These are phyloP conservation scores for Aureobasidium sp. DNA, from an alignment of 2,329 filamentous ascomycete genomes.

Conservation along the genomic window DNA sequence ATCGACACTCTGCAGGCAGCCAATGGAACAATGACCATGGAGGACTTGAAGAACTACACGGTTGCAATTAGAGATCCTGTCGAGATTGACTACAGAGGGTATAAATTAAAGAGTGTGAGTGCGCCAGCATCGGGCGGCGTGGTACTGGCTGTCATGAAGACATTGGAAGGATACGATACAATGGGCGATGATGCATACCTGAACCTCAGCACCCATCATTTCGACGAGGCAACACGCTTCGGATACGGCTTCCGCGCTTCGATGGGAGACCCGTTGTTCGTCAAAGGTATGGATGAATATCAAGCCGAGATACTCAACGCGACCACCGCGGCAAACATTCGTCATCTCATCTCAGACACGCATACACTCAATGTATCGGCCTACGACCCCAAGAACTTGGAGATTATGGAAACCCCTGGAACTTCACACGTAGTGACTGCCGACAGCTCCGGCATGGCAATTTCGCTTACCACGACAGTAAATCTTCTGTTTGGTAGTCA, in stretches of 20 bases:
- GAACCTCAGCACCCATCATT: conserved; percentile 68
- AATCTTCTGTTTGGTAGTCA: conserved; percentile 79
- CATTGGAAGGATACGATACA: conserved; percentile 63
- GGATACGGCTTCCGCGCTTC: conserved; percentile 68
- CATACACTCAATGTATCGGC: conserved; percentile 61
- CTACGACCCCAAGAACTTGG: conserved; percentile 63
- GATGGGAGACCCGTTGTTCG: conserved; percentile 74
- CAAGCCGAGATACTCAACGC: conserved; percentile 60
- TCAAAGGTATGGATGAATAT: conserved; percentile 52
- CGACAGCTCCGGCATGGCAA: conserved; percentile 64
- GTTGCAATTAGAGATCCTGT: conserved; percentile 55
- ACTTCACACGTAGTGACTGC: conserved; percentile 66
- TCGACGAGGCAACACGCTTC: conserved; percentile 85
- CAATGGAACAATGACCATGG: conserved; percentile 79
- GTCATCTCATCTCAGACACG: conserved; percentile 60
- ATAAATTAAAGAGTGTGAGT: conserved; percentile 58
- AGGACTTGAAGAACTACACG: conserved; percentile 67
- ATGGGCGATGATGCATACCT: conserved; percentile 49
- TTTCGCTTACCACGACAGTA: conserved; percentile 77
- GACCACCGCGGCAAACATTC: conserved; percentile 50
- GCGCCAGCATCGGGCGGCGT: conserved; percentile 74
- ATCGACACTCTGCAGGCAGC: conserved; percentile 57
- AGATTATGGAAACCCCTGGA: conserved; percentile 60
- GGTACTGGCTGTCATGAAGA: conserved; percentile 68
- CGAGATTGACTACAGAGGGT: conserved; percentile 49